Conservation (phyloP, 2,329 filamentous ascomycete genomes). For the Phaeosphaeriaceae sp. region DNA sequence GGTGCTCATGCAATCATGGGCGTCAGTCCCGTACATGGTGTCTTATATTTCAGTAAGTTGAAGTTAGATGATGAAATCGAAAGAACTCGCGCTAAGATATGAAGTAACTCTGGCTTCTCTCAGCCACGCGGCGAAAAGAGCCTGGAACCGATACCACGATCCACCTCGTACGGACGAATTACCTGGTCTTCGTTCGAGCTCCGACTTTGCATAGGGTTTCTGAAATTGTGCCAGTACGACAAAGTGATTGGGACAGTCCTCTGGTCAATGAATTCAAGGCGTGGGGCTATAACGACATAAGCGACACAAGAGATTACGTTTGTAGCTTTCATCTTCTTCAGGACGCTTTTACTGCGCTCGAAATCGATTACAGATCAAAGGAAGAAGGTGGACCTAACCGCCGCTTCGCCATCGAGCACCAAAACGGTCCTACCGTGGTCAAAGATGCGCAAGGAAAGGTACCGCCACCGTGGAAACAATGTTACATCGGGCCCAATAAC, state of each 20-base stretch:
- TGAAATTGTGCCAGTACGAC: constrained; percentile 13
- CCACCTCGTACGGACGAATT: constrained; percentile 5
- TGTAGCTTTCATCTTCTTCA: constrained; percentile 16
- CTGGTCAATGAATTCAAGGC: background rate
- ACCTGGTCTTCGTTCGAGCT: constrained; percentile 8
- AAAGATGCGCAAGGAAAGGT: constrained; percentile 11
- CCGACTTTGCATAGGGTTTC: constrained; percentile 17
- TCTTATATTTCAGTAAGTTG: constrained; percentile 1
- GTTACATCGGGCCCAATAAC: constrained; percentile 9
- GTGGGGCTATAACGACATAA: constrained; percentile 18
- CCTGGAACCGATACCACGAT: constrained; percentile 8
- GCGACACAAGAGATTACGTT: constrained; percentile 5
- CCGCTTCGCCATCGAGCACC: constrained; percentile 15
- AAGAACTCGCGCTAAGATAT: constrained; percentile 1
- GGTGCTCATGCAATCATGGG: background rate
- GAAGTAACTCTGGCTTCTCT: constrained; percentile 13
- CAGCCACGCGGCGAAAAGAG: constrained; percentile 5
- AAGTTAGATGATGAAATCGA: constrained; percentile 15
- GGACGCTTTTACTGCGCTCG: constrained; percentile 11
- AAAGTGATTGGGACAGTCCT: no score
- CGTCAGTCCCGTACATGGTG: background rate
- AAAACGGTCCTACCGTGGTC: constrained; percentile 13
- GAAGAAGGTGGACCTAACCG: constrained; percentile 16
- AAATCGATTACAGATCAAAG: constrained; percentile 7
- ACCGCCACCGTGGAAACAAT: constrained; percentile 5